These are phyloP conservation scores for Beauveria asiatica DNA, from an alignment of 2,329 filamentous ascomycete species.

Conservation along the genomic window DNA sequence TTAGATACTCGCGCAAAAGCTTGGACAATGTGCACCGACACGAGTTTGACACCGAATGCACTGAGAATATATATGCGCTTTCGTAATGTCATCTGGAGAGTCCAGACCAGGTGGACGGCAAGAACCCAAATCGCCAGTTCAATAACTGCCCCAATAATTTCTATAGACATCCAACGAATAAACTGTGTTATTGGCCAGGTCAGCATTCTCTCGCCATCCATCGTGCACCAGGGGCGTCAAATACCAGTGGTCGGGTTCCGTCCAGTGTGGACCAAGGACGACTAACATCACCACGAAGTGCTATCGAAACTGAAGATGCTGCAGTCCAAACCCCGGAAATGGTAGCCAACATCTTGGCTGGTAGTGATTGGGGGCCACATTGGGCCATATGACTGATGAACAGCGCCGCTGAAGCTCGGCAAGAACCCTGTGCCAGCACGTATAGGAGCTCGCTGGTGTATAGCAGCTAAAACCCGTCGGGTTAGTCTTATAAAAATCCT, in stretches of 20 bases:
- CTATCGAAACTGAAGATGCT: not conserved
- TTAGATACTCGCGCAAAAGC: not conserved
- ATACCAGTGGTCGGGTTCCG: not conserved
- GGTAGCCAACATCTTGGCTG: not conserved
- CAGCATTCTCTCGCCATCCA: too few relatives aligned
- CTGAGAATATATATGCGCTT: conserved; percentile 9
- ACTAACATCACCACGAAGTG: not conserved
- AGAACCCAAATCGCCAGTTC: not conserved
- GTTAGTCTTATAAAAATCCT: not conserved
- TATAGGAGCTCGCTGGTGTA: conserved; percentile 2
- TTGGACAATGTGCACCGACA: not conserved
- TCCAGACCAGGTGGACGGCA: conserved; percentile 1
- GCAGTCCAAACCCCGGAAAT: not conserved
- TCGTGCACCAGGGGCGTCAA: not conserved
- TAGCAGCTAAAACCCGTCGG: not conserved
- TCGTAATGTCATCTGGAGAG: conserved; percentile 6
- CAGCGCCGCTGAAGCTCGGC: conserved; percentile 3
- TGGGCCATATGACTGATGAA: conserved; percentile 9
- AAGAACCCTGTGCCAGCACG: not conserved
- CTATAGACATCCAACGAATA: conserved; percentile 2
- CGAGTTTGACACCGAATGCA: conserved; percentile 2
- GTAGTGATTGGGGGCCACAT: not conserved
- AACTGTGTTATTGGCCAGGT: not conserved
- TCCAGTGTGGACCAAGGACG: conserved; percentile 7
- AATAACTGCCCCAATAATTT: not conserved